Conservation (phyloP, 257 asterid genomes). For the Solanum sparsipilum region DNA sequence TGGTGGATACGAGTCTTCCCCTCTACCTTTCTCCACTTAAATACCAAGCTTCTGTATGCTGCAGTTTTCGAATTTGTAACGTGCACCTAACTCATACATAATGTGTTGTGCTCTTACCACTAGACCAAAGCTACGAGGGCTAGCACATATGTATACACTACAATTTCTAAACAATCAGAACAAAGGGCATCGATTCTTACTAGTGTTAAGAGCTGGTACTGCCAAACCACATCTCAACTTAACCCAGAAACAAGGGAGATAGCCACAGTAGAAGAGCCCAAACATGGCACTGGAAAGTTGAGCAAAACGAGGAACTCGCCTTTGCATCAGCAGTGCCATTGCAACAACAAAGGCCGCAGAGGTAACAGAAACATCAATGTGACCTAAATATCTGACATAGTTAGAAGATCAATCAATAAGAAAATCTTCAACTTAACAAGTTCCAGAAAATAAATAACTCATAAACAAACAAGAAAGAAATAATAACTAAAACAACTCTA, state of each 20-base stretch:
- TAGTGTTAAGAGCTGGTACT: conserved; percentile 67
- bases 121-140: background rate
- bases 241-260: conserved; percentile 99
- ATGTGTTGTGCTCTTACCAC: background rate
- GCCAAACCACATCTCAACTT: conserved; percentile 86
- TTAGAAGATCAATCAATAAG: background rate
- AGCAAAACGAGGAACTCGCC: conserved; percentile 86
- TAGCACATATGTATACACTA: background rate
- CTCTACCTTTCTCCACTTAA: background rate
- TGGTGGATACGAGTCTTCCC: background rate
- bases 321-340: conserved; percentile 66
- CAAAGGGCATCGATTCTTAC: conserved; percentile 34
- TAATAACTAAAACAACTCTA: background rate
- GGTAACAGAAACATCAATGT: conserved; percentile 82
- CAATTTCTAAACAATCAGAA: background rate
- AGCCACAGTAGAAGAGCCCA: conserved; percentile 93
- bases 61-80: background rate
- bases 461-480: background rate
- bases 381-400: conserved; percentile 65
- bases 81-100: background rate
- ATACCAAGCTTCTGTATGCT: background rate
- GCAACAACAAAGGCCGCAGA: conserved; percentile 89
- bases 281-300: conserved; percentile 93
- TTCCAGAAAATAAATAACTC: background rate
- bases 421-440: conserved; percentile 1